Percentiles rank a stretch among this genome's conserved stretches.
phyloP scores from a whole-genome alignment of 306 rosid genomes.

The Rubus idaeus region DNA sequence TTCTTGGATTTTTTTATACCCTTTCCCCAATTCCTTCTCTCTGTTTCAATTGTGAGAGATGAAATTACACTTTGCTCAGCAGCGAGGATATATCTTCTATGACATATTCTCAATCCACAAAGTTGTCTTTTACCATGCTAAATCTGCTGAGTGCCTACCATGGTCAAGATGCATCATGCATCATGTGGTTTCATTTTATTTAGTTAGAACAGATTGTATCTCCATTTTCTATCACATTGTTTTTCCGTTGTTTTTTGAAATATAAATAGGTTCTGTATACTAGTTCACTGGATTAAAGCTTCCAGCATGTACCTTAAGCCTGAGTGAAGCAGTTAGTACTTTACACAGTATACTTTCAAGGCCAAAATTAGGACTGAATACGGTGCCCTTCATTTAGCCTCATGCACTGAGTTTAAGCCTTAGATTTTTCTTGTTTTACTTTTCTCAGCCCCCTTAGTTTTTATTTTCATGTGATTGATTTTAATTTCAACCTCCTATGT shows the following conservation, averaged over 20 bases:
- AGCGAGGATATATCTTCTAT: conserved; percentile 44
- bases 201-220: neutral
- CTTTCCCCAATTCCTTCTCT: no score
- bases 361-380: no score
- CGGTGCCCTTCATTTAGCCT: neutral
- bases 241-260: neutral
- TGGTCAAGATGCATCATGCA: conserved; percentile 29
- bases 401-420: neutral
- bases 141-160: conserved; percentile 33
- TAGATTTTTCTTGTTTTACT: no score
- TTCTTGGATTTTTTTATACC: no score
- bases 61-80: conserved; percentile 46
- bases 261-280: neutral
- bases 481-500: no score
- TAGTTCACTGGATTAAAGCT: neutral
- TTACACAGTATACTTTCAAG: neutral
- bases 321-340: neutral
- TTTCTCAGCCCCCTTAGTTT: no score
- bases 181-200: neutral
- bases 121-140: conserved; percentile 37
- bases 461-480: no score
- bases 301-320: neutral
- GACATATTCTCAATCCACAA: conserved; percentile 49
- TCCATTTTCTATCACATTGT: neutral
- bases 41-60: conserved; percentile 31